These are phyloP conservation scores for Chlorella sp. DNA, from an alignment of 139 green algal genomes.

Conservation along the genomic window DNA sequence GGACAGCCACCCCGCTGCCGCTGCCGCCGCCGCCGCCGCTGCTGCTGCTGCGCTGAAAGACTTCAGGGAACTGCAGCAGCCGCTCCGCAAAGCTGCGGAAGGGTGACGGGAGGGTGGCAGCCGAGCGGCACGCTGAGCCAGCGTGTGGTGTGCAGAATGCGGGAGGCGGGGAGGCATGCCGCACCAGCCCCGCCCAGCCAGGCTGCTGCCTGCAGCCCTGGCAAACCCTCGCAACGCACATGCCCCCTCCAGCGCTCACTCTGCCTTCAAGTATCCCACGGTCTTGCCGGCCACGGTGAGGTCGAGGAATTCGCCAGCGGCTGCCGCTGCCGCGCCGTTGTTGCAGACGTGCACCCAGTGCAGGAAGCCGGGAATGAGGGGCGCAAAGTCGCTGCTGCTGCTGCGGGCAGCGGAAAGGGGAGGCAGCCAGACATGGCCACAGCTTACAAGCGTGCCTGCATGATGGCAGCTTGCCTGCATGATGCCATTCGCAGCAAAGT, in stretches of 20 bases:
- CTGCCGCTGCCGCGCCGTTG: conserved; percentile 45
- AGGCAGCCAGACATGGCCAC: too few species aligned
- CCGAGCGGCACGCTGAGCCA: too few species aligned
- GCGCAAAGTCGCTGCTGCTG: neutral
- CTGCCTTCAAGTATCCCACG: conserved; percentile 63
- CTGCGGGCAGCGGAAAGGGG: too few species aligned
- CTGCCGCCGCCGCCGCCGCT: neutral
- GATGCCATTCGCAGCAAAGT: too few species aligned
- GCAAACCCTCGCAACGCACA: too few species aligned
- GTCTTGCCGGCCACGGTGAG: conserved; percentile 54
- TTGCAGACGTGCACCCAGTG: conserved; percentile 66
- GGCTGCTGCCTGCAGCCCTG: too few species aligned
- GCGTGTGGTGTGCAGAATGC: too few species aligned
- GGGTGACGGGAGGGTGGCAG: neutral
- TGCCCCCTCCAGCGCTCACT: neutral
- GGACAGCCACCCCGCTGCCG: conserved; percentile 20
- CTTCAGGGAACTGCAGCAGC: conserved; percentile 47
- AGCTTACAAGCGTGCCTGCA: too few species aligned
- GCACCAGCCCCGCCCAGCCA: too few species aligned
- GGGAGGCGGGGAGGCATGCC: too few species aligned
- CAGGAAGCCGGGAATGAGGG: conserved; percentile 51
- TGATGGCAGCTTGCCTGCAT: too few species aligned
- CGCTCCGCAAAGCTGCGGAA: conserved; percentile 61
- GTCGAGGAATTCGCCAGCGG: conserved; percentile 46
- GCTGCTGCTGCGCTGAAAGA: conserved; percentile 41